phyloP scores from a whole-genome alignment of 2,329 filamentous ascomycete genomes.

The Aspergillus glaucus region DNA sequence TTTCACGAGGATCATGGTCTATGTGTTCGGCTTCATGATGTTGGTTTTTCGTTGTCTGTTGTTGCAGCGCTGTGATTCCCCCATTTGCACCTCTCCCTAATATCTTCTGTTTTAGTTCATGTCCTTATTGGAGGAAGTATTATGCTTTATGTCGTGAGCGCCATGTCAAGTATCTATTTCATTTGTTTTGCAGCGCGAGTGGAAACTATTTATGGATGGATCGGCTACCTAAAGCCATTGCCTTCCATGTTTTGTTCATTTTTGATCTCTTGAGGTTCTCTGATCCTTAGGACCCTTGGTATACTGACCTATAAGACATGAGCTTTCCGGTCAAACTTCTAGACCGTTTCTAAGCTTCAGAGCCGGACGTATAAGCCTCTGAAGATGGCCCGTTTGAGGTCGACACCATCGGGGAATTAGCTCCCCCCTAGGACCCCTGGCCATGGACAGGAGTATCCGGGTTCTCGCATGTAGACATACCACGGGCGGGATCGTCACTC shows the following conservation, averaged over 20 bases:
- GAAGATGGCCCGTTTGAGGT: no score
- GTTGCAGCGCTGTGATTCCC: constrained; percentile 24
- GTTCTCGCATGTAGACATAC: no score
- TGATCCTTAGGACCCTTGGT: no score
- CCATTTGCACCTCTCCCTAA: constrained; percentile 15
- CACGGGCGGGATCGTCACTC: no score
- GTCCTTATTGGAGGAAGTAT: constrained; percentile 1
- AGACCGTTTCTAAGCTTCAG: no score
- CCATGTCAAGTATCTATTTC: background rate
- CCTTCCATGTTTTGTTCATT: background rate
- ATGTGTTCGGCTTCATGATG: constrained; percentile 6
- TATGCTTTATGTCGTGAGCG: background rate
- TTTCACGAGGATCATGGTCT: constrained; percentile 8
- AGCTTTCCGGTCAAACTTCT: no score
- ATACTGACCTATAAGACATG: no score
- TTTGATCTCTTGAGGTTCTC: no score
- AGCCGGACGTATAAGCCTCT: no score
- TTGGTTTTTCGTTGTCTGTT: constrained; percentile 13
- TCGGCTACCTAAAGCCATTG: background rate
- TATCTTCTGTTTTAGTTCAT: background rate
- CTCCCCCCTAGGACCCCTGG: no score
- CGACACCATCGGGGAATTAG: no score
- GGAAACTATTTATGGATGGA: background rate
- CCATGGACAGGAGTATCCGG: no score
- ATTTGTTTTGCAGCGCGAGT: background rate